Base-by-base conservation (phyloP, 2,329 filamentous ascomycete species). In the Aspergillus jensenii region DNA sequence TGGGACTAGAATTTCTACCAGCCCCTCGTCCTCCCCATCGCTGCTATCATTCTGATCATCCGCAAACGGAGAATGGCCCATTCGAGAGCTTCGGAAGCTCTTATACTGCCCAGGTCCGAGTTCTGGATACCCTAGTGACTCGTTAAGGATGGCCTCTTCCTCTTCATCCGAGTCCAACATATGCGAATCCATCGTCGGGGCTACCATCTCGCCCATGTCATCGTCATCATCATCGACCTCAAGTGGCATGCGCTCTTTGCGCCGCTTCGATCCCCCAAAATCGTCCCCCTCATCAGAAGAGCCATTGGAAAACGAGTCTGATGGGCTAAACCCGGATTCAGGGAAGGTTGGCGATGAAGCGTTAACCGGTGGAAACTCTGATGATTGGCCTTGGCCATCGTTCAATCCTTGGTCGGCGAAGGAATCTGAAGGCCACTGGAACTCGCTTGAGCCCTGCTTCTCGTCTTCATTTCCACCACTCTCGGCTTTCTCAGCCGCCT, bases 61-160 rank as follows among this genome's bases (percentile, higher is more conserved):
- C 8, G 71, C 72, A 33, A 71, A 73, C 21, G 73, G 68, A 21
- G 73, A 74, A 33, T 64, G 66, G 11, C 67, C 62, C 41, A 65
- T 59, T 48, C 67, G 69, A 47, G 70, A 66, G 59, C 65, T 66
- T 45, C 63, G 74, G 76, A 51, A 81, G 76, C 68, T 87, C 43
- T 68, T 67, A 55, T 75, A 76, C 51, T 72, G 66, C 12, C 59
- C 67, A 9, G 69, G 61, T 2, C 66, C 85, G 76, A 89, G 85
- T 62, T 85, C 86, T 64, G 89, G 89, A 58, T 89, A 87, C 14
- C 86, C 87, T 74, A 89, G 84, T 65, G 87, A 86, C 61, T 89
- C 85, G 41, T 86, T 84, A 27, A 85, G 76, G 39, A 77, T 73
- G 23, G 74, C 82, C 5, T 85, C 82, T 12, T 84, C 80, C 37